Base-by-base conservation (phyloP, 768 basidiomycete genomes). In the Pisolithus orientalis region DNA sequence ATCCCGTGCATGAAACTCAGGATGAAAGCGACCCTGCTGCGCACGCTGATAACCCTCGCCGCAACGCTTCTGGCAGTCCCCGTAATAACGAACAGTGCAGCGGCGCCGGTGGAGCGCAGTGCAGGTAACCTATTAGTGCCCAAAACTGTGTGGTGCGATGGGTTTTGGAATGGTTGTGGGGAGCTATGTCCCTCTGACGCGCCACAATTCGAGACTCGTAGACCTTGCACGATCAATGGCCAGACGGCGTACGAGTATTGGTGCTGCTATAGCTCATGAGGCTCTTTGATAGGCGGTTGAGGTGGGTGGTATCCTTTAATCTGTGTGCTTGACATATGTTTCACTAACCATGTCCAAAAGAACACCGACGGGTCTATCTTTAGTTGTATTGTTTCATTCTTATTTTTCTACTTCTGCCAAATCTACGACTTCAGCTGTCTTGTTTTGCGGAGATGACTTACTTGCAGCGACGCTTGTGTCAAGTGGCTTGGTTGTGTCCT, bases 111-210 rank as follows among this genome's bases (percentile, higher is more conserved):
- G 11, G 31, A 27, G 10, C 42, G 28, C 44, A 27, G 27, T 31
- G 44, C 24, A 5, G 40, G n/a, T 42, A 14, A 42, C n/a, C 24
- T 11, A 17, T 13, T 25, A n/a, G 24, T 45, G 16, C 13, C n/a
- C 32, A 24, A 42, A 17, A 39, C 51, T 25, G 28, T 52, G 5
- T 50, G 52, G 54, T 59, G 46, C 44, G 32, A 44, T 21, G 51
- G 57, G 21, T 4, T 51, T 44, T 55, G 56, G 53, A 24, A 38
- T 24, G 60, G 44, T 17, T 55, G 51, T n/a, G 51, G 56, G 14
- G 11, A 48, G 11, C 51, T 39, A 21, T 55, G 47, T 38, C 37
- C 47, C 17, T 3, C 53, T 16, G 24, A 51, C 7, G 45, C 40
- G 11, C 53, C 57, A 1, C 34, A 60, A 28, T 53, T 53, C 38